Evolutionary conservation across 345 rosid genomes (phyloP), one percentile per base, ranked within the genome.

Genomic region (Cardamine chenopodiifolia): DNA sequence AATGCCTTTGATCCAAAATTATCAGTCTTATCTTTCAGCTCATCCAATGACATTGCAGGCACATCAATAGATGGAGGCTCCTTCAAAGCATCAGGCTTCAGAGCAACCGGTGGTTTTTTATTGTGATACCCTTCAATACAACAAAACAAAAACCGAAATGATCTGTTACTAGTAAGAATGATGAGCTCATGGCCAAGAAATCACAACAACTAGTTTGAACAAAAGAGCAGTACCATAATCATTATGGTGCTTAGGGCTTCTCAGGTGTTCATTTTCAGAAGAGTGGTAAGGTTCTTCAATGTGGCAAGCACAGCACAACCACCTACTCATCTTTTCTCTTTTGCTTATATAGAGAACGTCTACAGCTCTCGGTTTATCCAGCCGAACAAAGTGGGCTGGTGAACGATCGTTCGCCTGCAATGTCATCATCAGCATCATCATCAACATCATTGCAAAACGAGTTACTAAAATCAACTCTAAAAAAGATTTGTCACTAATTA

Each of bases 281-380:
- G 93, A 28, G 15, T 87, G 87, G 75, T 87, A 87, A 20, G 96
- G 72, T 73, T 96, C 96, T 72, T 92, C 98, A 1, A 84, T 82
- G 70, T 90, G 91, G 81, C 96, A 85, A 49, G 89, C 86, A 78
- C 99, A 96, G 67, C 99, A 96, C 20, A 96, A 81, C 95, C 96
- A 96, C 87, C 87, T 78, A 39, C 98, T 92, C 99, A 96, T 96
- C 86, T 78, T 90, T 81, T 70, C 73, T 82, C 81, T 92, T 82
- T 90, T 89, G 82, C 85, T 87, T 76, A 83, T 79, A 71, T 74
- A 58, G 49, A 73, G 79, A 67, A 88, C 80, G 82, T 86, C 86
- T 55, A 69, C 81, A 61, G 86, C 78, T 65, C 80, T 69, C 11
- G 78, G 71, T 62, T 82, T 86, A 71, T 84, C 96, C 78, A 88